Evolutionary conservation across 106 monocot genomes (phyloP), one percentile per base, ranked within the genome.

Genomic region (Dendrobium catenatum): DNA sequence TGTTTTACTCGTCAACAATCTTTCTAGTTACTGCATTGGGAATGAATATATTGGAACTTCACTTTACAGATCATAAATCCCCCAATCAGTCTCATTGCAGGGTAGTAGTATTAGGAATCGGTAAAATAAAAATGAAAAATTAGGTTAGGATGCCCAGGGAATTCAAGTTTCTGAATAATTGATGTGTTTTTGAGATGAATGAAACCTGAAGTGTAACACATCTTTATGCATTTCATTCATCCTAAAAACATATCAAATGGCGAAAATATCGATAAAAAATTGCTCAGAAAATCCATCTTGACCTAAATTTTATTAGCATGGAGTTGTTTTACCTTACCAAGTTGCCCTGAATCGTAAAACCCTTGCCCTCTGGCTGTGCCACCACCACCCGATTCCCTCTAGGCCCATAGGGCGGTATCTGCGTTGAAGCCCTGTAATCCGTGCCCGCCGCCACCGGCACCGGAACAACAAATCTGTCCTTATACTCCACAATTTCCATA

Each of bases 361-460:
- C 87, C 59, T 72, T 81, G 13, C 87, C 86, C 56, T 90, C 77
- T 55, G 87, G 90, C 85, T 86, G 89, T 17, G 75, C 80, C 6
- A 85, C 83, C 10, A 55, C 27, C 29, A 80, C 88, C 49, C 86
- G 85, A 55, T 75, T 84, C 47, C 58, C 81, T 61, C 22, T 40
- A 3, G 90, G 88, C 48, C 84, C 86, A 18, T 72, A 81, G 42
- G 84, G 88, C 17, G 73, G 77, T 72, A 2, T 73, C 70, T 75
- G 80, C 78, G 15, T 76, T 67, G 78, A 20, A 0, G 83, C 75
- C 43, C 90, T 79, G 81, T 84, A 95, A 37, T 89, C 90, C 8
- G 95, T 95, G 3, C 90, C 90, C 1, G 61, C 81, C 13, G 89
- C 81, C 68, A 40, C 70, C 8, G 95, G 92, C 83, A 92, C 86